Conservation (phyloP, 2,329 filamentous ascomycete species). For the Sporothrix luriei region DNA sequence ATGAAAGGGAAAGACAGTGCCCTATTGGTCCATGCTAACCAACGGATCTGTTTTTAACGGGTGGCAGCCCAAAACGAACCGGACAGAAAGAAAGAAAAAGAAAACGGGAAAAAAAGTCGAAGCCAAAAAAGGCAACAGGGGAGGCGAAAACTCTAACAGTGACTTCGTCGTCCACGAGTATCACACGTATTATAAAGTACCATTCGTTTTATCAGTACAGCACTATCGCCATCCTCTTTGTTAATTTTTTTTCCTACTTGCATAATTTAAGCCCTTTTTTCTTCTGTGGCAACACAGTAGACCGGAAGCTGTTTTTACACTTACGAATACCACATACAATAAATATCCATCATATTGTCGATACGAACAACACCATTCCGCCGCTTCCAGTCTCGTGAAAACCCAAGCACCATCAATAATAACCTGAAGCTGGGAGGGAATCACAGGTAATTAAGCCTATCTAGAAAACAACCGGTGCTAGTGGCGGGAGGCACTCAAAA, state of each 20-base stretch:
- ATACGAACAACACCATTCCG: not conserved
- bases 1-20: not conserved
- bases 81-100: not conserved
- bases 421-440: no score
- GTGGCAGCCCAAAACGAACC: slow-evolving; percentile 12
- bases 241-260: not conserved
- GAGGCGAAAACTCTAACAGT: not conserved
- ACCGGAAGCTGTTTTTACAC: no score
- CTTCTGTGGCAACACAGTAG: not conserved
- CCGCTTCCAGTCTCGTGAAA: no score
- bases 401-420: no score
- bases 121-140: not conserved
- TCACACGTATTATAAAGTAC: not conserved
- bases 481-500: no score
- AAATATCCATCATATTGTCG: not conserved
- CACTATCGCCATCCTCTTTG: not conserved
- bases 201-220: not conserved
- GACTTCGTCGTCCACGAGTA: not conserved
- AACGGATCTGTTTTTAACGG: not conserved
- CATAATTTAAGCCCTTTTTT: not conserved
- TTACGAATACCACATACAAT: not conserved
- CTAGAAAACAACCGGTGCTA: no score
- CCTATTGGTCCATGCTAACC: not conserved
- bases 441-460: no score
- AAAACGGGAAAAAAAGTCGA: not conserved